Percentiles rank a stretch among this genome's conserved stretches.
phyloP scores from a whole-genome alignment of 208 protist species.

The Trichomonas tenax region DNA sequence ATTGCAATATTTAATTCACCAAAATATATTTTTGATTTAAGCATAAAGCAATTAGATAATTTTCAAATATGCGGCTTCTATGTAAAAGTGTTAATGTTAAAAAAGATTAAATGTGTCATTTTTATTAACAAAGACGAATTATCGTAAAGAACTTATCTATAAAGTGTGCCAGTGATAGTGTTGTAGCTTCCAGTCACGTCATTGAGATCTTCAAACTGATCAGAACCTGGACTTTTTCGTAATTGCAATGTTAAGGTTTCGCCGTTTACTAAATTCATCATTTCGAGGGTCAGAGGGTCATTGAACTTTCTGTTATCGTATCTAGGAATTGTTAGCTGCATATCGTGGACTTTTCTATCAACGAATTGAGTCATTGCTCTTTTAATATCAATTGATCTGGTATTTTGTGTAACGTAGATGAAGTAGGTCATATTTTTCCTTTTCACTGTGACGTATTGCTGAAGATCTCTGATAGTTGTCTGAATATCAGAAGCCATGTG shows the following conservation, averaged over 20 bases:
- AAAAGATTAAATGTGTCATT: too few relatives aligned
- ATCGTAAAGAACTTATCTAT: background rate
- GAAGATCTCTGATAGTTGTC: background rate
- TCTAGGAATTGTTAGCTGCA: background rate
- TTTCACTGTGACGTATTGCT: background rate
- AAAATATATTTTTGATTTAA: too few relatives aligned
- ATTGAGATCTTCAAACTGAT: background rate
- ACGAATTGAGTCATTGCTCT: background rate
- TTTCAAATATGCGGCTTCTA: too few relatives aligned
- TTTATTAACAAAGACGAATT: background rate
- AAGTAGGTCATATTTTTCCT: background rate
- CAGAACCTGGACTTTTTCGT: background rate
- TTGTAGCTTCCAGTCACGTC: background rate
- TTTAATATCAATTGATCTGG: background rate
- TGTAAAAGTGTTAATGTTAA: too few relatives aligned
- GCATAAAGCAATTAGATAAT: too few relatives aligned
- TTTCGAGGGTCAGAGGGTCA: background rate
- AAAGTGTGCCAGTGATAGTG: background rate
- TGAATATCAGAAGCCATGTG: background rate
- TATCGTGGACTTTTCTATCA: conserved; percentile 3
- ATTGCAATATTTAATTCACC: too few relatives aligned
- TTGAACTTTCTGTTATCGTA: background rate
- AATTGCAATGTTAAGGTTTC: background rate
- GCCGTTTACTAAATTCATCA: background rate
- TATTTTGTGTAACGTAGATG: background rate